Base-by-base conservation (phyloP, 2,329 filamentous ascomycete genomes). In the Mollisia scopiformis region DNA sequence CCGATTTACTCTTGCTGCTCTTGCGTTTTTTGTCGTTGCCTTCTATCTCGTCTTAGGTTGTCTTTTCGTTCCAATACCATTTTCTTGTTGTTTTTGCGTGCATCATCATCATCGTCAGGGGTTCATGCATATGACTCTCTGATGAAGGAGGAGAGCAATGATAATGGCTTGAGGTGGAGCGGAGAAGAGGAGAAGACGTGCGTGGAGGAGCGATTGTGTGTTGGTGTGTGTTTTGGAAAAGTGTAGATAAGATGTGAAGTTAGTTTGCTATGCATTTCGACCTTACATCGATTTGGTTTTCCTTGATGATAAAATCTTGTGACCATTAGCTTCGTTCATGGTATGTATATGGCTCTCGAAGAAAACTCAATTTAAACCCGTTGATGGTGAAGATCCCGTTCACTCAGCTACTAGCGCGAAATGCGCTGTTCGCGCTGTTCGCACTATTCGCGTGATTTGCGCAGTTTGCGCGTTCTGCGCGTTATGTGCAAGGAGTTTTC, bases 11-110 rank as follows among this genome's bases (percentile, higher is more conserved):
- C 43, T 55, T 62, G 50, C 53, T 52, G 35, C 31, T 35, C 52
- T 14, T 53, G 31, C 27, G 19, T 57, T 51, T 56, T n/a, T 30
- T 30, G 27, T 33, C 54, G n/a, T 49, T 58, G 35, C 19, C n/a
- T n/a, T n/a, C n/a, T n/a, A n/a, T 53, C 19, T 25, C 46, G 55
- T 46, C 31, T 19, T 56, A 23, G 31, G 31, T 35, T 14, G 8
- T 35, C 31, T 55, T 61, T 41, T 41, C 39, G 55, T 51, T 30
- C 50, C 56, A 64, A 64, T 64, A 64, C 59, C 62, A 64, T 52
- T 28, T 55, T 41, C 47, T n/a, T n/a, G n/a, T n/a, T 51, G 52
- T 60, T 61, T 53, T 61, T 56, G 53, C 52, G 53, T 53, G 53
- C 53, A 61, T 53, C 43, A 35, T 52, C 43, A 46, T 57, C 43